Evolutionary conservation across 2,329 filamentous ascomycete genomes (phyloP).

Genomic region (Alternaria rosae): DNA sequence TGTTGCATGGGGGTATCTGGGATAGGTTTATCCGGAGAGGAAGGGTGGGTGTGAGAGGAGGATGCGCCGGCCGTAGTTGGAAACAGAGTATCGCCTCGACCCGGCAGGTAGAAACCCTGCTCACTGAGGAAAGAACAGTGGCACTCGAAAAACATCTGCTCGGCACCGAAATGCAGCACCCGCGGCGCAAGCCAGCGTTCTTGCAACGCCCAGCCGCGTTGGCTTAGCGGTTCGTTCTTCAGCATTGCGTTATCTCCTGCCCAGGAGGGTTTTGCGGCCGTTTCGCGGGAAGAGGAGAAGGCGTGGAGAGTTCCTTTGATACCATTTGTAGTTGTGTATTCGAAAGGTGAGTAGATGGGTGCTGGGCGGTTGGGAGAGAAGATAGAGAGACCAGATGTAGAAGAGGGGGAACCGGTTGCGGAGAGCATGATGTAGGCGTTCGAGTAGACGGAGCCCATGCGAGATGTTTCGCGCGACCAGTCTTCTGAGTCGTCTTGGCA

Average conservation of each 20-base stretch:
- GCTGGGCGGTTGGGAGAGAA: background rate
- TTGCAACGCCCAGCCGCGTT: background rate
- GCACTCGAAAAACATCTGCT: background rate
- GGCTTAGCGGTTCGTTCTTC: background rate
- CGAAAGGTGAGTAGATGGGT: background rate
- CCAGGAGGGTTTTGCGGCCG: too few relatives aligned
- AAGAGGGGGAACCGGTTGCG: background rate
- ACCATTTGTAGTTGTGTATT: background rate
- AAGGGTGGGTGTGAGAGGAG: background rate
- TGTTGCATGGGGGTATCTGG: background rate
- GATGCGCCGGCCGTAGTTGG: background rate
- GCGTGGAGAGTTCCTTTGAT: background rate
- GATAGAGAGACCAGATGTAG: background rate
- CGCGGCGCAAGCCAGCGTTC: background rate
- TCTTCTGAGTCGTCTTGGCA: background rate
- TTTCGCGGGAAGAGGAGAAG: background rate
- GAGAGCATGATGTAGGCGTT: slow-evolving; percentile 6
- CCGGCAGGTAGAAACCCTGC: background rate
- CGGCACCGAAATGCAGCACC: background rate
- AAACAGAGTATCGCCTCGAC: background rate
- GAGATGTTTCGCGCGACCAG: background rate
- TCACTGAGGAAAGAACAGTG: background rate
- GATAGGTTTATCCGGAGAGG: background rate
- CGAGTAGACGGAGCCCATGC: background rate
- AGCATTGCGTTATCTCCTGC: background rate